These are phyloP conservation scores for Ophiostoma novo-ulmi DNA, from an alignment of 2,329 filamentous ascomycete species.

Conservation along the genomic window DNA sequence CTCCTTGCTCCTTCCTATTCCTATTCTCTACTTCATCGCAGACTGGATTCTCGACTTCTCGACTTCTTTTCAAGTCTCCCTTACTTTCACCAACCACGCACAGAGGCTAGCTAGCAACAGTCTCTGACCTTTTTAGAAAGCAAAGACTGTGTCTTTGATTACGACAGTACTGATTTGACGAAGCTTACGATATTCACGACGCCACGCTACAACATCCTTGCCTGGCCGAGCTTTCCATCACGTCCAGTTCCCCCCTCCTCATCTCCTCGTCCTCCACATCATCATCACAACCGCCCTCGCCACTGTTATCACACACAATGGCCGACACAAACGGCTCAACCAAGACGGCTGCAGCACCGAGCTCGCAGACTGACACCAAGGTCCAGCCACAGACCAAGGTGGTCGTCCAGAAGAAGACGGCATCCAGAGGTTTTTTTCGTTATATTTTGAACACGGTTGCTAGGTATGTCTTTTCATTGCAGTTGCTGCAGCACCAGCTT, in stretches of 20 bases:
- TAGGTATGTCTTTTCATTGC: conserved; percentile 15
- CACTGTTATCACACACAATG: conserved; percentile 9
- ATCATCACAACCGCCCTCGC: not conserved
- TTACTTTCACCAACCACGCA: not conserved
- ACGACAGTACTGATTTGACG: not conserved
- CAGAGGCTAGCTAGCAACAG: not conserved
- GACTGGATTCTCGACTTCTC: not conserved
- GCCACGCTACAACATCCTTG: not conserved
- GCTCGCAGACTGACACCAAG: conserved; percentile 4
- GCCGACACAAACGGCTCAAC: conserved; percentile 18
- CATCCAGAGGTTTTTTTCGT: conserved; percentile 16
- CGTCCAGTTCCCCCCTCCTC: conserved; percentile 5
- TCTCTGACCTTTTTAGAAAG: not conserved
- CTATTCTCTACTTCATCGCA: not conserved
- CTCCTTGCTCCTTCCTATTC: not conserved
- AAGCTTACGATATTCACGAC: not conserved
- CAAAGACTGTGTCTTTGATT: conserved; percentile 13
- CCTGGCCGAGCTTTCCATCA: conserved; percentile 7
- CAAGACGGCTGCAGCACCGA: conserved; percentile 12
- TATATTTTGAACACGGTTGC: conserved; percentile 20
- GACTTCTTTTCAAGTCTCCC: not conserved
- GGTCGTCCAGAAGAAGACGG: not conserved
- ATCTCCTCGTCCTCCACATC: conserved; percentile 3
- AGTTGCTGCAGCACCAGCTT: not conserved
- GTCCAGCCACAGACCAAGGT: not conserved